These are phyloP conservation scores for Proliferodiscus dingleyae DNA, from an alignment of 2,329 filamentous ascomycete genomes.

Conservation along the genomic window DNA sequence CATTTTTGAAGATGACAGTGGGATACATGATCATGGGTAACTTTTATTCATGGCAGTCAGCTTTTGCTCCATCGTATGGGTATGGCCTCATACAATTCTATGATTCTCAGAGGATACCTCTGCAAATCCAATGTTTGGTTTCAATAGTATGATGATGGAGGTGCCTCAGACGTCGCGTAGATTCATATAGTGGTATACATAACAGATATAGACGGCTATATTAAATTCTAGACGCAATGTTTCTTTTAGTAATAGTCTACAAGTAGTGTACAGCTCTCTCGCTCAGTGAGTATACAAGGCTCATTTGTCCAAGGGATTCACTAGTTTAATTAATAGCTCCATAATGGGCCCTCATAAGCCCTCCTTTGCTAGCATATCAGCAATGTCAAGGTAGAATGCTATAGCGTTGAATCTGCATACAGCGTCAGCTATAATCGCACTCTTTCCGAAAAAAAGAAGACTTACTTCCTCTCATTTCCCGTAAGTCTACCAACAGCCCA, in stretches of 20 bases:
- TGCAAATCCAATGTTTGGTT: too few relatives aligned
- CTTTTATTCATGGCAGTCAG: too few relatives aligned
- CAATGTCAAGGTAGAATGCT: conserved; percentile 62
- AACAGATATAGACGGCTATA: too few relatives aligned
- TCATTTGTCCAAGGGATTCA: not conserved
- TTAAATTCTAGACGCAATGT: too few relatives aligned
- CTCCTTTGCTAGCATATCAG: conserved; percentile 68
- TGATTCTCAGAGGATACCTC: too few relatives aligned
- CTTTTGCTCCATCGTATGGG: too few relatives aligned
- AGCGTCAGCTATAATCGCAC: conserved; percentile 9
- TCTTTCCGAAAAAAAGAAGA: conserved; percentile 25
- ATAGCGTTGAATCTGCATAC: conserved; percentile 59
- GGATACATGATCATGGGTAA: too few relatives aligned
- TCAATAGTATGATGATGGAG: too few relatives aligned
- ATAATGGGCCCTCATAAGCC: conserved; percentile 38
- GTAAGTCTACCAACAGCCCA: conserved; percentile 50
- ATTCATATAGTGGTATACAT: too few relatives aligned
- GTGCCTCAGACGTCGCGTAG: too few relatives aligned
- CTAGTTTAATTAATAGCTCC: not conserved
- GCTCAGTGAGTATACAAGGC: not conserved
- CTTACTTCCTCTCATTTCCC: conserved; percentile 48
- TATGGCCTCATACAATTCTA: too few relatives aligned
- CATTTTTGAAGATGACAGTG: too few relatives aligned
- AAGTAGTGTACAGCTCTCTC: not conserved
- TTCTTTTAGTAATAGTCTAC: not conserved